Evolutionary conservation across 1,284 basidiomycete species (phyloP), one percentile per base, ranked within the genome.

Genomic region (Ustilago bromivora): DNA sequence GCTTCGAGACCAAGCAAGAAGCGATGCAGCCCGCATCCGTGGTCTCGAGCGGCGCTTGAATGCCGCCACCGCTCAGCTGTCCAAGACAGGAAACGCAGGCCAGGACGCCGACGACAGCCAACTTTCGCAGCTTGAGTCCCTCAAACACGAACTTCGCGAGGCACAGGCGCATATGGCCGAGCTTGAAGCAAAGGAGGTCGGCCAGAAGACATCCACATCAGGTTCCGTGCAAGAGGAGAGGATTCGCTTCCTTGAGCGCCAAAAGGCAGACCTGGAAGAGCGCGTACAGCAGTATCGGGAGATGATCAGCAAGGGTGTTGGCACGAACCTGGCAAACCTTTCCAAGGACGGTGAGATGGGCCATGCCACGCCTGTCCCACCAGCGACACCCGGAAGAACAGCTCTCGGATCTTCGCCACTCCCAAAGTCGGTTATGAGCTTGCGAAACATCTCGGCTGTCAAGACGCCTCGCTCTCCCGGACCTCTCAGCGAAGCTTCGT

Each of bases 401-500:
- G 19, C 23, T 12, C 10, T 59, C 13, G 66, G 66, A 11, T 66
- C 65, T 7, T 78, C 76, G 31, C 76, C 76, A n/a, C 59, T 78
- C 9, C 76, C 67, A 1, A 78, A 71, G 28, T 75, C 76, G 0
- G 71, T 78, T 28, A 55, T 71, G 61, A 78, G 68, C 58, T 54
- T 78, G 19, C 61, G 71, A 36, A 71, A 78, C 60, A 62, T 75
- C 34, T 74, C 71, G 10, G 71, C 71, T 7, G 56, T 70, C 57
- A 71, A 66, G 62, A 78, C 76, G 17, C 76, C 76, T 38, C 57
- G 76, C 17, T 78, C 76, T 3, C 76, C 76, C 0, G 76, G 67
- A 28, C 65, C 67, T 32, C 70, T 78, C 51, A 78, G 76, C 54
- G 71, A 76, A 23, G 73, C 75, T 11, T 79, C 77, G 5, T 79